Conservation (phyloP, 176 grass and related monocot genomes). For the Chrysopogon serrulatus region DNA sequence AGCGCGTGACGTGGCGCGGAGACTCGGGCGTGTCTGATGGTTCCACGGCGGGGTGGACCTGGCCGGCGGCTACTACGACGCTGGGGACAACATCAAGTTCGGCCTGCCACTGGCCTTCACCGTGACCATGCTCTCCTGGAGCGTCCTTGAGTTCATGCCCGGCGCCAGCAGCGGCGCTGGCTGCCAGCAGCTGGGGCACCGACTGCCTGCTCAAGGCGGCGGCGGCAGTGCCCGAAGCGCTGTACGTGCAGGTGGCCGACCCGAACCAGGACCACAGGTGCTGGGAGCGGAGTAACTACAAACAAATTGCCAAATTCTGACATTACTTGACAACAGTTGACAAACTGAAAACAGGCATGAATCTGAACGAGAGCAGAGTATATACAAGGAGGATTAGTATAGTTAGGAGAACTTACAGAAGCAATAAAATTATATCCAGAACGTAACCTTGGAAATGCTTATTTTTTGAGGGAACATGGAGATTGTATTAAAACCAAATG, state of each 20-base stretch:
- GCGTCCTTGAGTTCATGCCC: conserved; percentile 39
- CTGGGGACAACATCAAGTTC: conserved; percentile 91
- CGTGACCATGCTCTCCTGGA: conserved; percentile 86
- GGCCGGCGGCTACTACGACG: conserved; percentile 80
- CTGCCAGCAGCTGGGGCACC: conserved; percentile 44
- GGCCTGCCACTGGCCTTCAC: conserved; percentile 88
- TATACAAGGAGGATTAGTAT: too few species aligned
- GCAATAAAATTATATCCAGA: too few species aligned
- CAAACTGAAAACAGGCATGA: too few species aligned
- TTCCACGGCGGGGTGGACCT: conserved; percentile 29
- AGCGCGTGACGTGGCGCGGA: conserved; percentile 53
- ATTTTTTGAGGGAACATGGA: too few species aligned
- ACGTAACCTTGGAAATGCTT: too few species aligned
- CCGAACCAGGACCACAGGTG: conserved; percentile 1
- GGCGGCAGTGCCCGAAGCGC: background rate
- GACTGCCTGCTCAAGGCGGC: conserved; percentile 93
- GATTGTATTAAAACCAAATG: too few species aligned
- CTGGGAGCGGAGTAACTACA: conserved; percentile 93
- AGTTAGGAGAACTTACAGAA: too few species aligned
- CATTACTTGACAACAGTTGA: too few species aligned
- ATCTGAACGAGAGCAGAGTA: too few species aligned
- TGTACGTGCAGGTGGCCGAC: background rate
- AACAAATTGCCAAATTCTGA: too few species aligned
- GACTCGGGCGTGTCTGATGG: conserved; percentile 68
- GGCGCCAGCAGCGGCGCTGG: background rate